Conservation (phyloP, 371 early-diverging fungal species). For the Saksenaea vasiformis region DNA sequence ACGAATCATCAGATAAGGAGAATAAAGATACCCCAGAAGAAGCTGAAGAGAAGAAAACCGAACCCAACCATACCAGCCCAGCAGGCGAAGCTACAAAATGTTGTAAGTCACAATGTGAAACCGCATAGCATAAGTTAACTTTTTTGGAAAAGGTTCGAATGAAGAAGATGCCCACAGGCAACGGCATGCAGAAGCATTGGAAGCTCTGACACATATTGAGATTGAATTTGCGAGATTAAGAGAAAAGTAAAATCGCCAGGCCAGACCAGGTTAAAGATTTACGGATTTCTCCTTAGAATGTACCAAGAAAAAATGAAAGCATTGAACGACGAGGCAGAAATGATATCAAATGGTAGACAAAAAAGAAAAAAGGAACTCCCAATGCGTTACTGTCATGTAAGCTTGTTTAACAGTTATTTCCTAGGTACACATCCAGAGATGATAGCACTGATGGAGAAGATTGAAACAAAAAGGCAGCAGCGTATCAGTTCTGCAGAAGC, state of each 20-base stretch:
- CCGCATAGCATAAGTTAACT: neutral
- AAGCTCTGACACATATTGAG: conserved; percentile 38
- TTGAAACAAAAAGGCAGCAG: conserved; percentile 32
- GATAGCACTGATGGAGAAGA: conserved; percentile 33
- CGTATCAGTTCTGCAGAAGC: conserved; percentile 29
- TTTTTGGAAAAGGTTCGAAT: neutral
- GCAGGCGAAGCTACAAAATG: neutral
- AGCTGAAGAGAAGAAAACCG: conserved; percentile 4
- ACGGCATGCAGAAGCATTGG: conserved; percentile 32
- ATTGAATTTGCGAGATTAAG: conserved; percentile 38
- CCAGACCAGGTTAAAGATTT: neutral
- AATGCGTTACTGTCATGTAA: too few relatives aligned
- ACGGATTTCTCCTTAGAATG: conserved; percentile 21
- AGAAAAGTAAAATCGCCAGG: conserved; percentile 25
- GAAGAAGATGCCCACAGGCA: neutral
- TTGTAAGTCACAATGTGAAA: neutral
- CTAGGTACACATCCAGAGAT: conserved; percentile 39
- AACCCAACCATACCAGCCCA: neutral
- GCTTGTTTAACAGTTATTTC: neutral
- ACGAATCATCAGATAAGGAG: conserved; percentile 2
- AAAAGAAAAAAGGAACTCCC: too few relatives aligned
- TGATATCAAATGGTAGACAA: conserved; percentile 31
- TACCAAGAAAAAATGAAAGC: conserved; percentile 36
- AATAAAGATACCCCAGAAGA: conserved; percentile 11
- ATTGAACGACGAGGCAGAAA: conserved; percentile 31